A percentile compares a stretch with the other conserved stretches of the same genome.
phyloP scores from a whole-genome alignment of 192 early-diverging fungal genomes.

The Glomus cerebriforme region DNA sequence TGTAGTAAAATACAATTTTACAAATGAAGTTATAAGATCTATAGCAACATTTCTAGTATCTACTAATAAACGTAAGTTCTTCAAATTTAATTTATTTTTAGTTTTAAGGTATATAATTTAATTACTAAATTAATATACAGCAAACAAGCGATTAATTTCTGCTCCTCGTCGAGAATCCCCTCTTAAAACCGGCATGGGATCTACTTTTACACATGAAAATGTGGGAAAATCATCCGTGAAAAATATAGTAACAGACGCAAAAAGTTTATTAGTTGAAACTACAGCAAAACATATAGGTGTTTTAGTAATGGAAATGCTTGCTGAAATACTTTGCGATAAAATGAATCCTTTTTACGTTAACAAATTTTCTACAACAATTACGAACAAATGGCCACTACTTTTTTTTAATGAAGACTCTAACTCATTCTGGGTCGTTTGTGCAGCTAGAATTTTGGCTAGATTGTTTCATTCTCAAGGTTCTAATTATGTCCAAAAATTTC shows the following conservation, averaged over 20 bases:
- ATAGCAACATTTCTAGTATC: conserved; percentile 67
- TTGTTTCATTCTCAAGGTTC: conserved; percentile 51
- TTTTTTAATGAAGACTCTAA: conserved; percentile 60
- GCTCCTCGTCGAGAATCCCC: conserved; percentile 28
- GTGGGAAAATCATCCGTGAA: not conserved
- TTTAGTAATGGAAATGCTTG: conserved; percentile 64
- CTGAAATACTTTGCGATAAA: conserved; percentile 60
- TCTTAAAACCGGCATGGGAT: not conserved
- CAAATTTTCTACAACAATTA: conserved; percentile 58
- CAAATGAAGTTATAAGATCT: conserved; percentile 57
- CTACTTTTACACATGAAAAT: not conserved
- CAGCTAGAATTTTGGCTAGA: conserved; percentile 53
- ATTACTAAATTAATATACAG: conserved; percentile 26
- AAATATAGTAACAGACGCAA: conserved; percentile 20
- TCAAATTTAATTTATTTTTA: not conserved
- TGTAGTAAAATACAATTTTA: conserved; percentile 57
- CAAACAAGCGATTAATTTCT: conserved; percentile 23
- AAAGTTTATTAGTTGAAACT: conserved; percentile 2
- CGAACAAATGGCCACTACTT: conserved; percentile 65
- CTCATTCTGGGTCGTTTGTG: conserved; percentile 55
- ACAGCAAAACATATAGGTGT: conserved; percentile 37
- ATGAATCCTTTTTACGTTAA: conserved; percentile 47
- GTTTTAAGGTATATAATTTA: not conserved
- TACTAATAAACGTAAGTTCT: conserved; percentile 54
- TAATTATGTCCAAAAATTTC: conserved; percentile 53